A percentile compares a stretch with the other conserved stretches of the same genome.
These are phyloP conservation scores for Termitomyces sp. DNA, from an alignment of 768 basidiomycete genomes.

Conservation along the genomic window DNA sequence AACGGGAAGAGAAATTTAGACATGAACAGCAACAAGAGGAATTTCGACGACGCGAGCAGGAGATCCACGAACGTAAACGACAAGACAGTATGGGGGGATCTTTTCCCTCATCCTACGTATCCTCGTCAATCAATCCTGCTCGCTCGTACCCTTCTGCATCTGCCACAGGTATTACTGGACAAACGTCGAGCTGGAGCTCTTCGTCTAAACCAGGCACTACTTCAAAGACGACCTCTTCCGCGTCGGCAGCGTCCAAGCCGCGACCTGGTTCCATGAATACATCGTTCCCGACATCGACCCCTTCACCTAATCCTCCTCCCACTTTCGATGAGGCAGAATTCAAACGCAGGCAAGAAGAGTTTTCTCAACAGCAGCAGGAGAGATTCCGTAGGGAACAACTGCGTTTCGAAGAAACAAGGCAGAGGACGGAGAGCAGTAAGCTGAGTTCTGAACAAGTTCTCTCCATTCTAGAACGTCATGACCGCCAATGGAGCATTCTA, in stretches of 20 bases:
- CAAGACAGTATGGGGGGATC: constrained; percentile 32
- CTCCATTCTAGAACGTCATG: constrained; percentile 55
- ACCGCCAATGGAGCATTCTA: constrained; percentile 53
- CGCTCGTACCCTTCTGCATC: constrained; percentile 7
- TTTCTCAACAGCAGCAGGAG: constrained; percentile 61
- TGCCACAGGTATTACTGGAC: constrained; percentile 18
- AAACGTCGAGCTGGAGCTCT: constrained; percentile 21
- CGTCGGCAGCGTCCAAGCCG: constrained; percentile 20
- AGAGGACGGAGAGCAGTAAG: constrained; percentile 42
- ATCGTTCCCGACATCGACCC: constrained; percentile 16
- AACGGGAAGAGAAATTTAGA: constrained; percentile 18
- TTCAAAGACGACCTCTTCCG: constrained; percentile 12
- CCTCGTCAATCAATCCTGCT: constrained; percentile 10
- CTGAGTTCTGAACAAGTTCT: constrained; percentile 53
- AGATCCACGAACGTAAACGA: constrained; percentile 41
- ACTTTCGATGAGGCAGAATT: constrained; percentile 45
- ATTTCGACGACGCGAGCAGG: constrained; percentile 37
- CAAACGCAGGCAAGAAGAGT: constrained; percentile 59
- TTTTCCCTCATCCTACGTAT: constrained; percentile 20
- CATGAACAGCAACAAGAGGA: constrained; percentile 34
- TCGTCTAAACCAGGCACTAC: constrained; percentile 21
- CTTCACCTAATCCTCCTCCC: constrained; percentile 14
- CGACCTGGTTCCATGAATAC: constrained; percentile 29
- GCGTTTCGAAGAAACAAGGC: constrained; percentile 47
- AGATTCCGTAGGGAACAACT: constrained; percentile 67